Base-by-base conservation (phyloP, 2,329 filamentous ascomycete species). In the Escovopsis sp. region DNA sequence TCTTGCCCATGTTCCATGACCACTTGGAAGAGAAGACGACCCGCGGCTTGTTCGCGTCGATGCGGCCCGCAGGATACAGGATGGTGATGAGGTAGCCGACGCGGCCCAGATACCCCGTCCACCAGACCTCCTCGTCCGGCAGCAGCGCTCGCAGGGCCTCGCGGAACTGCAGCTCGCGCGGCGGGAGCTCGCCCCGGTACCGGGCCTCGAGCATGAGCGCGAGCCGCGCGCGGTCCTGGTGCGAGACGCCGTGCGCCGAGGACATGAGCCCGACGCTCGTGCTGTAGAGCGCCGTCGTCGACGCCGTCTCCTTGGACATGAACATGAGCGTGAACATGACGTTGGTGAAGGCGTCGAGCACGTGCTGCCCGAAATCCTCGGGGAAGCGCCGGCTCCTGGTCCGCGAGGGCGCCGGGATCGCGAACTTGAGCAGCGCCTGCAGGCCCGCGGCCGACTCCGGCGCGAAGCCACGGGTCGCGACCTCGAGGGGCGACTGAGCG, bases 191-290 rank as follows among this genome's bases (percentile, higher is more conserved):
- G 5, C 72, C 74, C 3, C 70, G 69, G 55, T 76, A 79, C 32
- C 76, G 61, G 36, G 76, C 72, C 44, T 72, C 76, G 0, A 82
- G 65, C 30, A 76, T 61, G 12, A 82, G 57, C 0, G 72, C 73
- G 2, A 82, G 58, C 4, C 73, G 48, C 0, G 71, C 72, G 10
- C 78, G 68, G 38, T 76, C 66, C 27, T 63, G 52, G 41, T 82
- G 77, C 1, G 67, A 68, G 2, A 80, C 56, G 2, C 75, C 75
- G 39, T 80, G 75, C 0, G 70, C 65, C 0, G 65, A 61, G 1
- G 74, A 70, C 33, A 81, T 60, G 11, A 72, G 52, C 0, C 78
- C 78, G 0, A 73, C 73, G 4, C 72, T 79, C 0, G 75, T 79
- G 36, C 64, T 67, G 42, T 76, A 68, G 5, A 82, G 55, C 0